These are phyloP conservation scores for Claviceps arundinis DNA, from an alignment of 2,329 filamentous ascomycete species.

Conservation along the genomic window DNA sequence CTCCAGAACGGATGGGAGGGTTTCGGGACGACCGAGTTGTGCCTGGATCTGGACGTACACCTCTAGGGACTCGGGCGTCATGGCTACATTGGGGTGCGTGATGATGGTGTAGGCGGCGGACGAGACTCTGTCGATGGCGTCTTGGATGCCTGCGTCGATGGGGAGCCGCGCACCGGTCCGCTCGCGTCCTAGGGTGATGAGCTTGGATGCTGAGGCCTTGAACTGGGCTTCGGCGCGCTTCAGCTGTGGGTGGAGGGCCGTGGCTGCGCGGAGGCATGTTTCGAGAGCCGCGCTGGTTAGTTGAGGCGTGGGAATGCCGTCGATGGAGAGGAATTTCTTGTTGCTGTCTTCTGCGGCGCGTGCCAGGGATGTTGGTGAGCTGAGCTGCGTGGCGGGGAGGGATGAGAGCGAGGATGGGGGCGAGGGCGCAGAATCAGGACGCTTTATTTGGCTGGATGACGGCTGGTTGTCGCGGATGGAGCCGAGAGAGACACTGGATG, in stretches of 20 bases:
- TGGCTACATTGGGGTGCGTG: slow-evolving; percentile 62
- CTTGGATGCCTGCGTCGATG: slow-evolving; percentile 24
- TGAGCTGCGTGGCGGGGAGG: slow-evolving; percentile 1
- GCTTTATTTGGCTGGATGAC: not conserved
- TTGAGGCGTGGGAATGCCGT: slow-evolving; percentile 30
- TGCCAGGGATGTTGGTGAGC: slow-evolving; percentile 27
- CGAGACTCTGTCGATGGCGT: slow-evolving; percentile 39
- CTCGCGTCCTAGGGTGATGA: slow-evolving; percentile 33
- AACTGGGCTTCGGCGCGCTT: slow-evolving; percentile 25
- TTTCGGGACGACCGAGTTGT: slow-evolving; percentile 57
- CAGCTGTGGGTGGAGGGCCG: slow-evolving; percentile 28
- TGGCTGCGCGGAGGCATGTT: slow-evolving; percentile 30
- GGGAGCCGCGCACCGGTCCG: slow-evolving; percentile 18
- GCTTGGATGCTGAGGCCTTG: slow-evolving; percentile 37
- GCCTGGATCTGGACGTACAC: slow-evolving; percentile 67
- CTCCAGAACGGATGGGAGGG: slow-evolving; percentile 66
- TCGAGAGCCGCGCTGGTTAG: slow-evolving; percentile 30
- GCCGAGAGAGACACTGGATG: slow-evolving; percentile 12
- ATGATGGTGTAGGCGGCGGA: slow-evolving; percentile 56
- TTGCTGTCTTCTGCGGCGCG: slow-evolving; percentile 28
- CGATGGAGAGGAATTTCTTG: slow-evolving; percentile 29
- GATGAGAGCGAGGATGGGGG: slow-evolving; percentile 9
- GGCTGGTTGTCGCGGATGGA: slow-evolving; percentile 3
- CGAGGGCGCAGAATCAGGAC: not conserved
- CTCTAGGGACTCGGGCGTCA: slow-evolving; percentile 58